phyloP scores from a whole-genome alignment of 1,139 yeast genomes.

The Pichia sp. region DNA sequence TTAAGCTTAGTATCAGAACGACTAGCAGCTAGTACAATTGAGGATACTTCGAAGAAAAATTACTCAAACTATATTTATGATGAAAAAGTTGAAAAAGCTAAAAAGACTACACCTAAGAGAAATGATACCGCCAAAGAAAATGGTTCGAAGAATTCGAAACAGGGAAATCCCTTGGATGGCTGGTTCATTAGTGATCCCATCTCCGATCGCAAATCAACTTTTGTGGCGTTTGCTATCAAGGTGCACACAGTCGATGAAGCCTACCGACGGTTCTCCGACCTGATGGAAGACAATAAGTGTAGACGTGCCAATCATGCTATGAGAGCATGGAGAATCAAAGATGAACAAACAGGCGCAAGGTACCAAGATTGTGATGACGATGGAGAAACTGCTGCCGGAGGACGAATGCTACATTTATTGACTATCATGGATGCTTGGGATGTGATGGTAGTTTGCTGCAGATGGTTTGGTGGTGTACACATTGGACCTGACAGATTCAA shows the following conservation, averaged over 20 bases:
- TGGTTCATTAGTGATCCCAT: conserved; percentile 80
- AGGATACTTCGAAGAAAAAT: conserved; percentile 5
- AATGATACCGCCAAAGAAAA: neutral
- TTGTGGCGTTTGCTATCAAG: conserved; percentile 67
- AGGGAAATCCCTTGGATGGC: conserved; percentile 48
- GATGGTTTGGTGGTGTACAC: conserved; percentile 94
- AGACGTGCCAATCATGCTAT: conserved; percentile 73
- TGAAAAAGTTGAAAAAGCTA: conserved; percentile 26
- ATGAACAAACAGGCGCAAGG: conserved; percentile 44
- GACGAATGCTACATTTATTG: conserved; percentile 73
- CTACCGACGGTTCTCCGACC: conserved; percentile 41
- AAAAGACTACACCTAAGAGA: conserved; percentile 12
- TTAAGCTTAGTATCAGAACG: neutral
- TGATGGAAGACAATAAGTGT: conserved; percentile 63
- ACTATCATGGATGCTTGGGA: conserved; percentile 82
- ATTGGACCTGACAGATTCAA: conserved; percentile 92
- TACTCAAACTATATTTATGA: conserved; percentile 27
- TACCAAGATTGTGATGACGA: conserved; percentile 92
- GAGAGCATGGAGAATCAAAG: conserved; percentile 76
- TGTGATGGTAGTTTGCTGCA: conserved; percentile 76
- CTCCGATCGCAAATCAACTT: conserved; percentile 78
- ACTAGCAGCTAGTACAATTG: neutral
- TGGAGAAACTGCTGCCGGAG: conserved; percentile 97
- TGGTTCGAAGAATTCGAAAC: neutral
- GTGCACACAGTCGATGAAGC: conserved; percentile 68